Base-by-base conservation (phyloP, 495 filamentous ascomycete genomes). In the Annulohypoxylon maeteangense region DNA sequence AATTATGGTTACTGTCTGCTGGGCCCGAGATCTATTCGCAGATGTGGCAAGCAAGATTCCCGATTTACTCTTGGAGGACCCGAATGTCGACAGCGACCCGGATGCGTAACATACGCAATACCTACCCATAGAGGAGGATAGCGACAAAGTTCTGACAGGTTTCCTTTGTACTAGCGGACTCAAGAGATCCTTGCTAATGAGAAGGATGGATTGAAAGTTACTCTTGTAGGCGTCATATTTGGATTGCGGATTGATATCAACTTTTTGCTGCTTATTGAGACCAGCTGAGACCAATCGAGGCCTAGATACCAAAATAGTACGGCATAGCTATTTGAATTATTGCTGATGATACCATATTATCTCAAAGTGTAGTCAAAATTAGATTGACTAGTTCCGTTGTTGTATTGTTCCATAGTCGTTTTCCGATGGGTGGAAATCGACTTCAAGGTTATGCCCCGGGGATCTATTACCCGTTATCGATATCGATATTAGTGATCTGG, bases 1-100 rank as follows among this genome's bases (percentile, higher is more conserved):
- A 16, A 72, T 78, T 14, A 58, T 78, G 65, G 74, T 69, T 11
- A 78, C 75, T n/a, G 47, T 76, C 20, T 78, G 75, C 22, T 78
- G 75, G 75, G 75, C 75, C 20, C 70, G 75, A n/a, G 75, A 78
- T 44, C 53, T 65, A 7, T 68, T 68, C 20, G 31, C 62, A 18
- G 27, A 38, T 3, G 57, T 69, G 27, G 42, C 64, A 2, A 47
- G 51, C 7, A 50, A 45, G 25, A 48, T 65, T n/a, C 56, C 60
- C 27, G 50, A 55, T 16, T n/a, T 68, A 34, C 25, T 36, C 1
- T 20, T 36, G 11, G 54, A 48, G 38, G 42, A 70, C 7, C 48
- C 44, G 12, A 12, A 47, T 25, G 54, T 1, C 3, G 50, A 23
- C 7, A 73, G 69, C 25, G 75, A 77, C 31, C 75, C 75, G 16